phyloP scores from a whole-genome alignment of 2,329 filamentous ascomycete genomes.

The Colletotrichum graminicola region DNA sequence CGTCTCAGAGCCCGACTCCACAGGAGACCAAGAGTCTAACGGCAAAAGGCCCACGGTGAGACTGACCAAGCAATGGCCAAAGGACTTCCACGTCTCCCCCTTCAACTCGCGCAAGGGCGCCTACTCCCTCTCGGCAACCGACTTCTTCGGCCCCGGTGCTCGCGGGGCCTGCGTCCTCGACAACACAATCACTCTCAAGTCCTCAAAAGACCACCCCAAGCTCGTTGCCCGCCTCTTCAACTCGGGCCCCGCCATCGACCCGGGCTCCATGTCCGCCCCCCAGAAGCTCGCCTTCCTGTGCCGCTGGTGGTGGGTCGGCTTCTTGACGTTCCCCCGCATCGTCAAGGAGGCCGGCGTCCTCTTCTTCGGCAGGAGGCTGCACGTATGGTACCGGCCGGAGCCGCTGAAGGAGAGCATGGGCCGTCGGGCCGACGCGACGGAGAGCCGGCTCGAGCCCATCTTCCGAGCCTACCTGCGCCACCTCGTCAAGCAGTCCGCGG shows the following conservation, averaged over 20 bases:
- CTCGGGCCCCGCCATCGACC: slow-evolving; percentile 62
- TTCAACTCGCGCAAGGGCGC: slow-evolving; percentile 74
- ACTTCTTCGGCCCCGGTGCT: slow-evolving; percentile 59
- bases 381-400: slow-evolving; percentile 76
- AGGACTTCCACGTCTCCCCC: slow-evolving; percentile 82
- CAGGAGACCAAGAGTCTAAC: slow-evolving; percentile 42
- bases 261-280: slow-evolving; percentile 56
- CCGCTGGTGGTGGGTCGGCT: slow-evolving; percentile 76
- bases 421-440: slow-evolving; percentile 63
- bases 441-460: slow-evolving; percentile 59
- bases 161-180: slow-evolving; percentile 60
- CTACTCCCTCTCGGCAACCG: slow-evolving; percentile 64
- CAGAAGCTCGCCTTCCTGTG: slow-evolving; percentile 62
- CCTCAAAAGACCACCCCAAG: slow-evolving; percentile 71
- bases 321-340: slow-evolving; percentile 75
- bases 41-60: slow-evolving; percentile 39
- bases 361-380: slow-evolving; percentile 67
- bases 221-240: slow-evolving; percentile 72
- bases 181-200: slow-evolving; percentile 71
- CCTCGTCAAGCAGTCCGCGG: slow-evolving; percentile 61
- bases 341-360: slow-evolving; percentile 69
- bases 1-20: slow-evolving; percentile 3
- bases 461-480: slow-evolving; percentile 63
- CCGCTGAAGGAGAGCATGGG: slow-evolving; percentile 68
- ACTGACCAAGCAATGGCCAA: slow-evolving; percentile 69